Evolutionary conservation across 2,329 filamentous ascomycete genomes (phyloP).

Genomic region (Scytalidium lignicola): DNA sequence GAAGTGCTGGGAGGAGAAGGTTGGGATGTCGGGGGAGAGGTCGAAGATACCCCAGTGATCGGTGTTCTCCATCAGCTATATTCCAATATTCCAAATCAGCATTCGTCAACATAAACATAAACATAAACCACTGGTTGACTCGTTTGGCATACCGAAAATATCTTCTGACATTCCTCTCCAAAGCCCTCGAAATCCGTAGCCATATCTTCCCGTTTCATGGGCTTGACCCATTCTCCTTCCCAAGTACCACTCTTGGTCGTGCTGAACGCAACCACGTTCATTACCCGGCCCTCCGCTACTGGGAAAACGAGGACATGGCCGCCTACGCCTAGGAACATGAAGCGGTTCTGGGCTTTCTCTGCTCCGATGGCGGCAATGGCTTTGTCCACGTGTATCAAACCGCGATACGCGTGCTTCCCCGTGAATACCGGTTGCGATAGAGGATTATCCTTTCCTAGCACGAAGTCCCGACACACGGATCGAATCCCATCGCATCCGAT

Average conservation of each 20-base stretch:
- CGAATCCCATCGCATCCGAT: constrained; percentile 49
- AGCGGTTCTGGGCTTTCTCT: constrained; percentile 39
- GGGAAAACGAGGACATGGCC: constrained; percentile 56
- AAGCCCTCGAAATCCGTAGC: constrained; percentile 34
- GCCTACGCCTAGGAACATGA: constrained; percentile 39
- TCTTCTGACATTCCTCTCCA: constrained; percentile 21
- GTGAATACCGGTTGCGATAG: constrained; percentile 36
- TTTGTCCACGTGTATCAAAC: constrained; percentile 50
- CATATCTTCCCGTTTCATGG: constrained; percentile 36
- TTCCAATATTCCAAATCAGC: not conserved
- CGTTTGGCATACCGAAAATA: constrained; percentile 2
- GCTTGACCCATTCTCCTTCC: constrained; percentile 32
- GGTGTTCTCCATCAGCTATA: constrained; percentile 34
- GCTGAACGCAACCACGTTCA: constrained; percentile 50
- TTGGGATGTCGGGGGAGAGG: constrained; percentile 31
- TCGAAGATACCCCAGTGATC: constrained; percentile 40
- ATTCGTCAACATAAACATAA: not conserved
- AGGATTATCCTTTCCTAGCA: constrained; percentile 34
- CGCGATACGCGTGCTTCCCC: constrained; percentile 54
- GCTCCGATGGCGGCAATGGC: constrained; percentile 40
- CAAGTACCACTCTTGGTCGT: constrained; percentile 34
- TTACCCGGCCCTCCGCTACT: constrained; percentile 44
- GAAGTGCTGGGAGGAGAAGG: constrained; percentile 35
- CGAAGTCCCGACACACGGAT: constrained; percentile 42
- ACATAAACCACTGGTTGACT: not conserved